Percentiles rank a stretch among this genome's conserved stretches.
phyloP scores from a whole-genome alignment of 345 rosid species.

The Salix viminalis region DNA sequence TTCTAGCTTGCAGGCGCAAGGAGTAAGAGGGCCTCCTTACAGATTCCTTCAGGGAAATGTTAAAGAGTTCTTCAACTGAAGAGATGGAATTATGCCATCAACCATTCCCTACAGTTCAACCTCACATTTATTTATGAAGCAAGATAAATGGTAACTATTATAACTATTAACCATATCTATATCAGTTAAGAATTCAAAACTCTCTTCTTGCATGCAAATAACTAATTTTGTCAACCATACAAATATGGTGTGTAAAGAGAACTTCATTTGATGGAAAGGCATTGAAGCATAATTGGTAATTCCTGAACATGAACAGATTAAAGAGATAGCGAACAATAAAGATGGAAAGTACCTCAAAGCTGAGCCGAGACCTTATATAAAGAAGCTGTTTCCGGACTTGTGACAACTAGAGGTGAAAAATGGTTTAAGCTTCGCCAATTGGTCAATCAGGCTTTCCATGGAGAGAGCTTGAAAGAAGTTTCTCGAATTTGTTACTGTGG shows the following conservation, averaged over 20 bases:
- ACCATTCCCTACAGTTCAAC: no score
- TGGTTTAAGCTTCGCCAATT: slow-evolving; percentile 20
- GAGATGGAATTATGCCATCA: slow-evolving; percentile 22
- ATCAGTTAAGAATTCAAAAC: no score
- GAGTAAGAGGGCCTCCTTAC: slow-evolving; percentile 13
- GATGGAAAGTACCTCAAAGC: slow-evolving; percentile 14
- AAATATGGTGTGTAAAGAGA: slow-evolving; percentile 14
- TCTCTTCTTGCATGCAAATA: no score
- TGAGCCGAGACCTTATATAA: background rate
- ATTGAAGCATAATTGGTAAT: slow-evolving; percentile 30
- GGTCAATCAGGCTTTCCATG: slow-evolving; percentile 27
- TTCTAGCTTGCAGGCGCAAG: background rate
- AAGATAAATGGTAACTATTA: no score
- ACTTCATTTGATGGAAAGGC: slow-evolving; percentile 34
- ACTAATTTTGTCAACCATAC: background rate
- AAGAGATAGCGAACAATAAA: slow-evolving; percentile 32
- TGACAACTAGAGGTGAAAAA: slow-evolving; percentile 24
- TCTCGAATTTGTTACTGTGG: background rate
- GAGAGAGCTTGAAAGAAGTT: slow-evolving; percentile 32
- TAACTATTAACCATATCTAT: no score
- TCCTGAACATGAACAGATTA: slow-evolving; percentile 30
- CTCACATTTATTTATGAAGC: no score
- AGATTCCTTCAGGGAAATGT: slow-evolving; percentile 5
- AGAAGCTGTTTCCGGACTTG: slow-evolving; percentile 26
- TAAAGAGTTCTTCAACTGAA: background rate